These are phyloP conservation scores for Chrysanthemum seticuspe DNA, from an alignment of 129 eudicot species.

Conservation along the genomic window DNA sequence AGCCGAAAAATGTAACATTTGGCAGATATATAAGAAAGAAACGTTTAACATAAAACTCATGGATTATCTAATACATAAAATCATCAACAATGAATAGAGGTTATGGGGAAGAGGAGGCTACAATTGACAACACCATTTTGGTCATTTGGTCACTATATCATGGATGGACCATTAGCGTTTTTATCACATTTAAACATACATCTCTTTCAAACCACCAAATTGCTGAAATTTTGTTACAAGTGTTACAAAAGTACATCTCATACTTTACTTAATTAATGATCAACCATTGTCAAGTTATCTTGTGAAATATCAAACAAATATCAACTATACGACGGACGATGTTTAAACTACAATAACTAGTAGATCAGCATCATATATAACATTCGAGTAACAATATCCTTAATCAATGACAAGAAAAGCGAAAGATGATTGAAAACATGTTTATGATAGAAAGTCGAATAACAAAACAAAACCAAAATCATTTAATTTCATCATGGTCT, in stretches of 20 bases:
- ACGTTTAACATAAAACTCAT: not conserved
- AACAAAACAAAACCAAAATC: not conserved
- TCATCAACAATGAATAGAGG: conserved; percentile 23
- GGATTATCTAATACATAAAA: not conserved
- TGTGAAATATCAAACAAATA: not conserved
- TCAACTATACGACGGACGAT: not conserved
- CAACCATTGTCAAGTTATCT: conserved; percentile 16
- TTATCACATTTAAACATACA: conserved; percentile 22
- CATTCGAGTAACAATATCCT: no score
- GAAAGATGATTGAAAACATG: not conserved
- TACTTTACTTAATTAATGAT: conserved; percentile 27
- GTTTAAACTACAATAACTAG: not conserved
- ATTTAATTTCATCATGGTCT: not conserved
- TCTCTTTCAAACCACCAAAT: conserved; percentile 36
- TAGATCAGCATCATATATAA: not conserved
- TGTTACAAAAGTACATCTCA: conserved; percentile 31
- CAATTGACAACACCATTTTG: conserved; percentile 36
- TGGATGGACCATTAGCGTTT: conserved; percentile 30
- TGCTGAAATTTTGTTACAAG: conserved; percentile 36
- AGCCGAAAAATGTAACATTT: not conserved
- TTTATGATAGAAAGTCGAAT: not conserved
- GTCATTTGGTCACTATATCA: conserved; percentile 30
- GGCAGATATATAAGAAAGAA: conserved; percentile 11
- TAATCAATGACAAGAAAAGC: no score
- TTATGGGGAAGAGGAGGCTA: conserved; percentile 27